Percentiles rank a stretch among this genome's conserved stretches.
Evolutionary conservation across 2,329 filamentous ascomycete species (phyloP).

Genomic region (Cladosporium sp.): DNA sequence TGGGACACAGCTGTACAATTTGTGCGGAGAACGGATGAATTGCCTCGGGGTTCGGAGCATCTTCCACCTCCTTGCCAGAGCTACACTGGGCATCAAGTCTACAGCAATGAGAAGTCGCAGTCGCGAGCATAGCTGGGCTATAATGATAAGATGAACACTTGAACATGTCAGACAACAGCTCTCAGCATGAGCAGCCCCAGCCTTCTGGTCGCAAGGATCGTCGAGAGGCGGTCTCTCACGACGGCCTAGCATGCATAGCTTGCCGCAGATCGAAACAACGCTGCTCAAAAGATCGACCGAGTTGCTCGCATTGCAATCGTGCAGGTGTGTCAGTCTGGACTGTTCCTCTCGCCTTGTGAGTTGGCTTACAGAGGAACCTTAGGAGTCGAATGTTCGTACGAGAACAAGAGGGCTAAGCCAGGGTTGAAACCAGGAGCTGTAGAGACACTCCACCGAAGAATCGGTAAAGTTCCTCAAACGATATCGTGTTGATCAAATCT

Average conservation of each 20-base stretch:
- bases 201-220: not conserved
- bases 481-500: not conserved
- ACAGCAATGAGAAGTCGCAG: not conserved
- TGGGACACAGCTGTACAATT: too few species aligned
- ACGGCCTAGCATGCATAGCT: not conserved
- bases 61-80: not conserved
- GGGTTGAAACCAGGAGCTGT: not conserved
- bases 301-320: not conserved
- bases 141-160: not conserved
- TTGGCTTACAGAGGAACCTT: not conserved
- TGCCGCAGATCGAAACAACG: not conserved
- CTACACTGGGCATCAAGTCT: not conserved
- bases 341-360: not conserved
- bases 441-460: not conserved
- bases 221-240: not conserved
- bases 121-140: not conserved
- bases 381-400: not conserved
- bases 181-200: not conserved
- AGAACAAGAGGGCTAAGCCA: not conserved
- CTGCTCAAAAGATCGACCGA: not conserved
- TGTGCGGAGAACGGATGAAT: not conserved
- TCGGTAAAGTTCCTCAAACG: not conserved
- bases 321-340: not conserved
- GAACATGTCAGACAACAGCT: not conserved
- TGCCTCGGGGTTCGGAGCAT: not conserved